Evolutionary conservation across 768 basidiomycete genomes (phyloP).

Genomic region (Boletus insuetus): DNA sequence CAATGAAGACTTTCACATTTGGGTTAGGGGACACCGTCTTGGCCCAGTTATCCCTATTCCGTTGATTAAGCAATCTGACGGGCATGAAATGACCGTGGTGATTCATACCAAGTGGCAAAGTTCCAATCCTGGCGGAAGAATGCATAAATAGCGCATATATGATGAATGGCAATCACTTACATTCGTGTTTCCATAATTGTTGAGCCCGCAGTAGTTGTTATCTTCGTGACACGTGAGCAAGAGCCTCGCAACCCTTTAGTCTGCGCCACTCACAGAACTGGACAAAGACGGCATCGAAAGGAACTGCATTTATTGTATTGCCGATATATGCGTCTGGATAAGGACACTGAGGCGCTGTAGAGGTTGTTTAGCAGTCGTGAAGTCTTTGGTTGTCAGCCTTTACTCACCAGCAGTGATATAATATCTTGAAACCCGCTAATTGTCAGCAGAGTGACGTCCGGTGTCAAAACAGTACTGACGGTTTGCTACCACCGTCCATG

Average conservation of each 20-base stretch:
- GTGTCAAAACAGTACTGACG: conserved; percentile 12
- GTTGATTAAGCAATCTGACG: not conserved
- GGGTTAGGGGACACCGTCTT: conserved; percentile 41
- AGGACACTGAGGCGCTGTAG: conserved; percentile 41
- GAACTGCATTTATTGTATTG: conserved; percentile 38
- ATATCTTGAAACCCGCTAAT: conserved; percentile 29
- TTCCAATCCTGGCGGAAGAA: conserved; percentile 43
- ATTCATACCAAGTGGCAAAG: conserved; percentile 39
- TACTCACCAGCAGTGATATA: conserved; percentile 40
- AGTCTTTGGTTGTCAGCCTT: not conserved
- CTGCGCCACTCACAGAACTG: conserved; percentile 40
- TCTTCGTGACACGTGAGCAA: conserved; percentile 28
- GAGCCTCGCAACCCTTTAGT: not conserved
- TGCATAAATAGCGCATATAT: not conserved
- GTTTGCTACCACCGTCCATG: conserved; percentile 28
- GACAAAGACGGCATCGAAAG: conserved; percentile 50
- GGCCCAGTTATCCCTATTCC: conserved; percentile 48
- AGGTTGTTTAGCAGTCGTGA: not conserved
- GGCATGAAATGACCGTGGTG: not conserved
- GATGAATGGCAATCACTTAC: conserved; percentile 13
- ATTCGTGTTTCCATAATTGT: conserved; percentile 44
- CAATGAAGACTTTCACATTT: conserved; percentile 49
- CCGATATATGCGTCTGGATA: conserved; percentile 49
- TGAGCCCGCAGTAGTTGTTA: conserved; percentile 47
- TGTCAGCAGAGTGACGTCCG: not conserved